Base-by-base conservation (phyloP, 2,329 filamentous ascomycete genomes). In the Colletotrichum lindemuthianum region DNA sequence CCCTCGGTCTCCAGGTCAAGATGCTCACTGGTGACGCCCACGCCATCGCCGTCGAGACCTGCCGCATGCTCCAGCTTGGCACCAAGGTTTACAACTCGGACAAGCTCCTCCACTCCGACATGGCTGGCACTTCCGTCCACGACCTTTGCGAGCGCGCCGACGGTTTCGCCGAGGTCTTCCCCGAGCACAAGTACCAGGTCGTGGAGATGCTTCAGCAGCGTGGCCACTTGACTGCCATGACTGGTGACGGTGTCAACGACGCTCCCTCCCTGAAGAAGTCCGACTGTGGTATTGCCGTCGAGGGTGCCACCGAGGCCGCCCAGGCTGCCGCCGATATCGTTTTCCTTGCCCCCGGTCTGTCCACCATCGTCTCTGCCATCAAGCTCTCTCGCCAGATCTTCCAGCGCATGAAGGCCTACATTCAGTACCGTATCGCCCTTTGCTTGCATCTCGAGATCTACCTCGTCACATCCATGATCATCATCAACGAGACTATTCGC, bases 71-170 rank as follows among this genome's bases (percentile, higher is more conserved):
- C 76, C 89, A 90, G 70, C 87, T 92, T 65, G 89, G 89, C 71
- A 92, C 90, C 76, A 92, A 92, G 84, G 90, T 93, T 70, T 92
- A 92, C 84, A 91, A 92, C 82, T 92, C 90, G 65, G 88, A 90
- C 75, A 90, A 89, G 80, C 86, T 93, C 69, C 91, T 92, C 71
- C 88, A 91, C 79, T 89, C 90, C 79, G 90, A 90, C 82, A 85
- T 92, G 67, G 85, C 88, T 65, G 90, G 90, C 70, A 87, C 88
- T 68, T 89, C 89, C 66, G 88, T 92, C 79, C 88, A 92, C 80
- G 90, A 92, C 74, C 86, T 93, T 37, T 89, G 92, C 67, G 90
- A 92, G 81, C 87, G 89, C 71, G 89, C 89, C 63, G 88, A 91
- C 72, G 89, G 89, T 78, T 91, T 91, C 77, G 89, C 89, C 68